Conservation (phyloP, 306 rosid species). For the Citrullus amarus region DNA sequence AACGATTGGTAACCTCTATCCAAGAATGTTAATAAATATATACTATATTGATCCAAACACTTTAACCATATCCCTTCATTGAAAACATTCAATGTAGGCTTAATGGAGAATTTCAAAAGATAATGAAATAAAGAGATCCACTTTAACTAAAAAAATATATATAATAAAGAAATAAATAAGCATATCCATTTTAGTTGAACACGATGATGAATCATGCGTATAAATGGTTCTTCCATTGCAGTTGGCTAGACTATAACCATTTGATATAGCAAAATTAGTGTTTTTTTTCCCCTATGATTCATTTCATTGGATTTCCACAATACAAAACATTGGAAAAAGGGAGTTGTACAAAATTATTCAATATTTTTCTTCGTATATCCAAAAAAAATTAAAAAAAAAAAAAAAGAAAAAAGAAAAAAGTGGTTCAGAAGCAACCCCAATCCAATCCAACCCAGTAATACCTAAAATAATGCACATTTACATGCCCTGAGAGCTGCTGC, state of each 20-base stretch:
- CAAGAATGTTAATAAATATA: too few relatives aligned
- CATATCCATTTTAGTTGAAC: background rate
- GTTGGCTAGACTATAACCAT: background rate
- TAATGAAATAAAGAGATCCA: background rate
- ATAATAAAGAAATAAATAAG: background rate
- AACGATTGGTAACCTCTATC: too few relatives aligned
- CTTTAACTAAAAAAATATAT: background rate
- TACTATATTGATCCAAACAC: too few relatives aligned
- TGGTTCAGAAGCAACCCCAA: background rate
- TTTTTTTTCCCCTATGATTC: background rate
- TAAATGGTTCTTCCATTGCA: background rate
- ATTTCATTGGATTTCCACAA: constrained; percentile 1
- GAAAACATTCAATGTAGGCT: too few relatives aligned
- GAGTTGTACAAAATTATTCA: constrained; percentile 1
- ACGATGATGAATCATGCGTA: background rate
- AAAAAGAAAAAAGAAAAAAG: too few relatives aligned
- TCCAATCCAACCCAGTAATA: background rate
- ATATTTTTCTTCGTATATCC: background rate
- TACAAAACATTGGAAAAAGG: background rate
- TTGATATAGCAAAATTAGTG: background rate
- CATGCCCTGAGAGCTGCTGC: constrained; percentile 3
- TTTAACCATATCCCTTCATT: too few relatives aligned
- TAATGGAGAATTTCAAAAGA: too few relatives aligned
- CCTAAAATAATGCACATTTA: constrained; percentile 7
- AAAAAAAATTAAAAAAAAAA: background rate